Evolutionary conservation across 768 basidiomycete species (phyloP), one percentile per base, ranked within the genome.

Genomic region (Hydnum rufescens): DNA sequence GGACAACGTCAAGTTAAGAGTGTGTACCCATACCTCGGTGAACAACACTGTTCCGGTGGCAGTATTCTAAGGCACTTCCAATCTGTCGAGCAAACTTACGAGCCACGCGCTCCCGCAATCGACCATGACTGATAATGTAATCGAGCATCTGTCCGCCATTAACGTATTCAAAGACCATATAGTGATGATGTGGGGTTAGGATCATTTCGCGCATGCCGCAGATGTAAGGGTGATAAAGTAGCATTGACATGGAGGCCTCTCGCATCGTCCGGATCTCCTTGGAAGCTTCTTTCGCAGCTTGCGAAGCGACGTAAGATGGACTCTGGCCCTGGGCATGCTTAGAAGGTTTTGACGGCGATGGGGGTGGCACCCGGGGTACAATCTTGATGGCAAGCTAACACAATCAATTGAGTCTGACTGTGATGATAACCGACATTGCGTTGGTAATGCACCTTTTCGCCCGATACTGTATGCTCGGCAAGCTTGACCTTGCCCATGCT

Each of bases 161-260:
- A 66, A 97, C 87, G 65, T 95, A 96, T 65, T 99, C 95, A 64
- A 85, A 89, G 5, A 96, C 87, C 89, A 99, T 96, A 71, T 97
- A 99, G 69, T 97, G 96, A 67, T 99, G 92, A 61, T 99, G 82
- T 55, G 87, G 85, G 68, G 96, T 93, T 25, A 90, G 71, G 63
- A 96, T 88, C 83, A 99, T 90, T 69, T 93, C 89, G 59, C 88
- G 82, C 93, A 97, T 99, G 53, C 95, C 95, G 64, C 93, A 96
- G 63, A 99, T 87, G 66, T 97, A 96, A 2, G 95, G 95, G 63
- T 99, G 95, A 62, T 97, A 89, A 29, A 99, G 78, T 44, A 99
- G 77, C 72, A 96, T 80, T 34, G 86, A 90, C 29, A 99, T 73
- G 1, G 86, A 87, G 0, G 93, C 95, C 68, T 99, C 95, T 30